Percentiles rank a stretch among this genome's conserved stretches.
These are phyloP conservation scores for Flaveria brownii DNA, from an alignment of 129 eudicot genomes.

Conservation along the genomic window DNA sequence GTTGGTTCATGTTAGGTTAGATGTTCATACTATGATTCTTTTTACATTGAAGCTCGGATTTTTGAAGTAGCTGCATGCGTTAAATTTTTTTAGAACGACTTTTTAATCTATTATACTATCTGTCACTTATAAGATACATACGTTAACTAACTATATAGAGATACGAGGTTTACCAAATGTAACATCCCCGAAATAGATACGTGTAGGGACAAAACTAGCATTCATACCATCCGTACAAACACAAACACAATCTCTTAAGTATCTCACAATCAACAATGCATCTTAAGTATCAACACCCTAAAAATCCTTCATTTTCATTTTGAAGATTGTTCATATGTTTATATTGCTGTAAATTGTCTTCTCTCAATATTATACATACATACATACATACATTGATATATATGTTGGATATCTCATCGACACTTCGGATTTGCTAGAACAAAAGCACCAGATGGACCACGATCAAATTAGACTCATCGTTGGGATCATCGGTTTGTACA, in stretches of 20 bases:
- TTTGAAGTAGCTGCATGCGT: slow-evolving; percentile 34
- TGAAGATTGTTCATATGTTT: slow-evolving; percentile 29
- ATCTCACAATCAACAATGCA: slow-evolving; percentile 18
- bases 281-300: slow-evolving; percentile 8
- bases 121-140: too few relatives aligned
- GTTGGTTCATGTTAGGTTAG: slow-evolving; percentile 49
- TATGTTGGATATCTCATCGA: neutral
- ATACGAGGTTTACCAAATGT: slow-evolving; percentile 29
- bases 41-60: slow-evolving; percentile 25
- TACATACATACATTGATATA: neutral
- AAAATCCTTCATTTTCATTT: slow-evolving; percentile 19
- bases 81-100: neutral
- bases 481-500: slow-evolving; percentile 59
- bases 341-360: neutral
- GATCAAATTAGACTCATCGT: slow-evolving; percentile 47
- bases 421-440: slow-evolving; percentile 2
- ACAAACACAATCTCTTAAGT: slow-evolving; percentile 18
- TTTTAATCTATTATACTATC: too few relatives aligned
- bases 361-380: neutral
- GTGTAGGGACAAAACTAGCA: slow-evolving; percentile 33
- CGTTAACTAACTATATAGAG: neutral
- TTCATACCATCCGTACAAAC: slow-evolving; percentile 30
- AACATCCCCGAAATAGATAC: slow-evolving; percentile 29
- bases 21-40: neutral
- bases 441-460: slow-evolving; percentile 16